phyloP scores from a whole-genome alignment of 306 rosid genomes.

The Argentina anserina region DNA sequence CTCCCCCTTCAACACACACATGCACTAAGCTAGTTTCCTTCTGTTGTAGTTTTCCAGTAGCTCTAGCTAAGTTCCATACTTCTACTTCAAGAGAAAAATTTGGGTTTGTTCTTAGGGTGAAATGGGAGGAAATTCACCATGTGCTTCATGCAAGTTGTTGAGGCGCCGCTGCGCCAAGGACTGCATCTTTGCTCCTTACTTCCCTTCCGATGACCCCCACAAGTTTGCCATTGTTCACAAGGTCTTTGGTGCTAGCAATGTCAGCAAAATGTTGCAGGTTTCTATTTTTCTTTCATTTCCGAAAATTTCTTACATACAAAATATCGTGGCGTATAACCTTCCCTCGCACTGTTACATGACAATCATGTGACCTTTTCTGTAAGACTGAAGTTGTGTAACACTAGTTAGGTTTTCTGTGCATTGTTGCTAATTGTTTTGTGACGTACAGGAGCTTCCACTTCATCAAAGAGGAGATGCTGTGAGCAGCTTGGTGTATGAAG shows the following conservation, averaged over 20 bases:
- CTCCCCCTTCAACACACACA: conserved; percentile 25
- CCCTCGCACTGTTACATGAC: neutral
- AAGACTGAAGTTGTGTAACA: neutral
- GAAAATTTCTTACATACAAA: no score
- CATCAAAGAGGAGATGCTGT: conserved; percentile 78
- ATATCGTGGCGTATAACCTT: neutral
- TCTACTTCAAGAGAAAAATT: conserved; percentile 6
- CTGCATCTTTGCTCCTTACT: conserved; percentile 75
- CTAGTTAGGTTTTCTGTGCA: neutral
- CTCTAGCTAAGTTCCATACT: neutral
- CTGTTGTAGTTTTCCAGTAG: neutral
- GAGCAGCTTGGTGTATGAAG: conserved; percentile 71
- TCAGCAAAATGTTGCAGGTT: conserved; percentile 83
- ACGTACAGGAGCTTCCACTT: conserved; percentile 55
- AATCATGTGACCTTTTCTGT: neutral
- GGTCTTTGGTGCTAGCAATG: conserved; percentile 87
- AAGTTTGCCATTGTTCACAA: conserved; percentile 85
- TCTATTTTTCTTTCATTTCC: neutral
- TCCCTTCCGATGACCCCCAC: conserved; percentile 69
- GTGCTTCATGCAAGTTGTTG: conserved; percentile 79
- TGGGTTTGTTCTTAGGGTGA: neutral
- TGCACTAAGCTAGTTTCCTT: conserved; percentile 11
- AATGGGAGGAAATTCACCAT: conserved; percentile 70
- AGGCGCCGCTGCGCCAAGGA: conserved; percentile 79
- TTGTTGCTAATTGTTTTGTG: neutral